phyloP scores from a whole-genome alignment of 331 rosid genomes.

The Pyracantha coccinea region DNA sequence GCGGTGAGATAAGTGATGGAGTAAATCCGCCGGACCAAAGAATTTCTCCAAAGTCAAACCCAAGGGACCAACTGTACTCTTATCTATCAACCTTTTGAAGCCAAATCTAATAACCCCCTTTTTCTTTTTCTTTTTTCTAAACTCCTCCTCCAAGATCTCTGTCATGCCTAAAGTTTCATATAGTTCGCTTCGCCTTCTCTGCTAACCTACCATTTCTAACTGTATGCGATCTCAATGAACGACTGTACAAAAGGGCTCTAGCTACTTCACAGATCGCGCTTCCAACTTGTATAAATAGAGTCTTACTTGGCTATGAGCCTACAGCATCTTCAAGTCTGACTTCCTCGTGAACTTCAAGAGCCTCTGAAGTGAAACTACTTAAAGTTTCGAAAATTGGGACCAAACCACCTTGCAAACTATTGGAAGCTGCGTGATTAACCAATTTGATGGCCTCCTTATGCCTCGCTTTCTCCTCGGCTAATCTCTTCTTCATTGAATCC shows the following conservation, averaged over 20 bases:
- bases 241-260: not conserved
- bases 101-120: not conserved
- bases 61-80: not conserved
- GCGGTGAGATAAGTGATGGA: too few species aligned
- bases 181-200: not conserved
- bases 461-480: slow-evolving; percentile 71
- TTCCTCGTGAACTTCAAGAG: slow-evolving; percentile 72
- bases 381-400: slow-evolving; percentile 84
- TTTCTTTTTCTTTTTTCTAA: not conserved
- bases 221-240: slow-evolving; percentile 4
- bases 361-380: slow-evolving; percentile 74
- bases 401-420: slow-evolving; percentile 71
- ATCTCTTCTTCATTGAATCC: slow-evolving; percentile 64
- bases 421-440: slow-evolving; percentile 71
- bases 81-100: not conserved
- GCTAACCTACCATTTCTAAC: slow-evolving; percentile 19
- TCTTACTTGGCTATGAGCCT: slow-evolving; percentile 14
- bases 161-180: slow-evolving; percentile 20
- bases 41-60: not conserved
- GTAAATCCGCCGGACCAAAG: too few species aligned
- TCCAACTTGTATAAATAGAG: not conserved
- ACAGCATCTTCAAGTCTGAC: slow-evolving; percentile 50
- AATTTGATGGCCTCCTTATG: slow-evolving; percentile 74
- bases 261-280: not conserved
- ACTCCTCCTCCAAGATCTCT: not conserved